phyloP scores from a whole-genome alignment of 108 stramenopile species.

The Nannochloropsis gaditana region DNA sequence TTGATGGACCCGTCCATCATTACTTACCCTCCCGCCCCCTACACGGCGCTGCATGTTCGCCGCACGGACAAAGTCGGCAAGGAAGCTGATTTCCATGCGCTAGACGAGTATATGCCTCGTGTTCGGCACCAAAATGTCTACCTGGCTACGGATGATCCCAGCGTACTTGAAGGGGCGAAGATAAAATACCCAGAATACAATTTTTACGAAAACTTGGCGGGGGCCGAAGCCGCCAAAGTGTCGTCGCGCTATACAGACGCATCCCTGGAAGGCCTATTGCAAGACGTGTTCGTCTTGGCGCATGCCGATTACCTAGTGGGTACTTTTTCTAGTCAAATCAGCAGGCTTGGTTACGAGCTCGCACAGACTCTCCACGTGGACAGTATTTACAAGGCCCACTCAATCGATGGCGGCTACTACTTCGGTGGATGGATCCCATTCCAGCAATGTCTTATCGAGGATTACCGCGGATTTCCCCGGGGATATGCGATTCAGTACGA shows the following conservation, averaged over 20 bases:
- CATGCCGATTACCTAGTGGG: background rate
- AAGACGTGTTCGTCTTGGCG: background rate
- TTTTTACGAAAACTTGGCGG: background rate
- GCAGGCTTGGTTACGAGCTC: background rate
- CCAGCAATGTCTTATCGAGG: slow-evolving; percentile 6
- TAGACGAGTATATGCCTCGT: background rate
- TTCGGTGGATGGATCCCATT: slow-evolving; percentile 14
- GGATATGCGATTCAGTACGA: background rate
- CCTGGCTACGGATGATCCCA: background rate
- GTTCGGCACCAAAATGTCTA: background rate
- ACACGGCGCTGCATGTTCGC: background rate
- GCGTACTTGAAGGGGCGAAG: background rate
- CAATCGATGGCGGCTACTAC: background rate
- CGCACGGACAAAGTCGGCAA: background rate
- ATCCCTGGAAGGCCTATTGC: background rate
- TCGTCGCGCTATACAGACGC: background rate
- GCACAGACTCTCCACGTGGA: background rate
- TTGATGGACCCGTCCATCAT: background rate
- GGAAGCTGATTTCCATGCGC: background rate
- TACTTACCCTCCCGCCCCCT: background rate
- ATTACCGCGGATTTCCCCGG: background rate
- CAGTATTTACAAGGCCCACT: background rate
- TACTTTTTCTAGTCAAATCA: background rate
- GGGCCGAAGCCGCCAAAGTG: background rate
- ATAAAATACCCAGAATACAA: background rate